phyloP scores from a whole-genome alignment of 768 basidiomycete genomes.

The Phylloporus sp. region DNA sequence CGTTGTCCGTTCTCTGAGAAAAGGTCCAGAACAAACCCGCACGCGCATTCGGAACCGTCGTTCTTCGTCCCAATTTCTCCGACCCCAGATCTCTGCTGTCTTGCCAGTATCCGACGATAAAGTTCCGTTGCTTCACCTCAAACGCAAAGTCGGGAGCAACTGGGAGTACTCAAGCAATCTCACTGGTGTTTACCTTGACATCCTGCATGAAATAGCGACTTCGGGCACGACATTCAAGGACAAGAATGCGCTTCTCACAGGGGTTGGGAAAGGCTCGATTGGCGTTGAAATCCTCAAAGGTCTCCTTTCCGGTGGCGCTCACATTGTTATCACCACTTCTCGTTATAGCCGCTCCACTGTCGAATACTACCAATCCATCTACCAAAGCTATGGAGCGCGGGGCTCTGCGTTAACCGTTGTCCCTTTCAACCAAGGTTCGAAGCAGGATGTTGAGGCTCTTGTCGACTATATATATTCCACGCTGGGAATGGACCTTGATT shows the following conservation, averaged over 20 bases:
- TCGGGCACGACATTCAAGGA: constrained; percentile 98
- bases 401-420: constrained; percentile 98
- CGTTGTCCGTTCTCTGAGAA: constrained; percentile 89
- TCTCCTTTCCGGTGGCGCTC: constrained; percentile 91
- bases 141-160: constrained; percentile 89
- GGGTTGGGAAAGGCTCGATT: constrained; percentile 97
- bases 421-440: constrained; percentile 98
- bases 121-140: constrained; percentile 90
- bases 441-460: constrained; percentile 96
- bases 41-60: constrained; percentile 70
- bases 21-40: constrained; percentile 59
- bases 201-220: constrained; percentile 96
- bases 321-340: constrained; percentile 96
- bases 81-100: constrained; percentile 75
- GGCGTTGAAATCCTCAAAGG: constrained; percentile 98
- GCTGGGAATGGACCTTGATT: constrained; percentile 95
- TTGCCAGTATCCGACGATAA: constrained; percentile 80
- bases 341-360: constrained; percentile 94
- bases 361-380: constrained; percentile 98
- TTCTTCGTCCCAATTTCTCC: constrained; percentile 95
- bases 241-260: constrained; percentile 97
- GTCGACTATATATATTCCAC: constrained; percentile 98
- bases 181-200: constrained; percentile 92
- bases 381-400: constrained; percentile 90
- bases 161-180: constrained; percentile 99